Conservation (phyloP, 2,329 filamentous ascomycete genomes). For the Exophiala spinifera region DNA sequence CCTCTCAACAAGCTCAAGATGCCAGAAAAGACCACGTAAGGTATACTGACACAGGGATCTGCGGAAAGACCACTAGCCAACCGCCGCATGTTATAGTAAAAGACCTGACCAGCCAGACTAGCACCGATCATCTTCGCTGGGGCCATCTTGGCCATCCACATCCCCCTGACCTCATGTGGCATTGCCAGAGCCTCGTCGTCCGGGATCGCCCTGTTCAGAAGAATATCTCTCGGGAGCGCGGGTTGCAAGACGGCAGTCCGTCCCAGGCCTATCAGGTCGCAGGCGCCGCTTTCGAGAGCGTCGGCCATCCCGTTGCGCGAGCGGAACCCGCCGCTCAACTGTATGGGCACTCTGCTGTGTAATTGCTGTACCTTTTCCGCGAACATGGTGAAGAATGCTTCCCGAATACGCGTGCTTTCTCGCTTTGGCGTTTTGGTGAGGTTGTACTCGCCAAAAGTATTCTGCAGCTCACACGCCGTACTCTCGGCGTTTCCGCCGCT, state of each 20-base stretch:
- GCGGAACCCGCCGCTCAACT: slow-evolving; percentile 63
- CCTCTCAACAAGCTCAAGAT: background rate
- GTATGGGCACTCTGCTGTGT: slow-evolving; percentile 2
- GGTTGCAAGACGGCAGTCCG: slow-evolving; percentile 47
- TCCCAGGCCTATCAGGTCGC: slow-evolving; percentile 51
- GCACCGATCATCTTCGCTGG: slow-evolving; percentile 35
- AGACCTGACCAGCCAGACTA: slow-evolving; percentile 33
- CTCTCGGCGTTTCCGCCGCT: slow-evolving; percentile 53
- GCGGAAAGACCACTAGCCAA: slow-evolving; percentile 32
- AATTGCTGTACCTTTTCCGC: slow-evolving; percentile 6
- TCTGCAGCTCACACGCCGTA: slow-evolving; percentile 7
- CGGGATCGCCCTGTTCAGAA: slow-evolving; percentile 21
- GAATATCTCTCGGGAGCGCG: slow-evolving; percentile 34
- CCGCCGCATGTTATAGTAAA: slow-evolving; percentile 37
- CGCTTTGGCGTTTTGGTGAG: background rate
- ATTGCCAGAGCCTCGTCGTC: slow-evolving; percentile 30
- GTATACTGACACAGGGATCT: slow-evolving; percentile 33
- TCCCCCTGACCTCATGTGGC: slow-evolving; percentile 32
- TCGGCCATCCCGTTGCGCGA: slow-evolving; percentile 50
- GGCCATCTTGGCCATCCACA: slow-evolving; percentile 34
- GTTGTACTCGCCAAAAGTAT: slow-evolving; percentile 2
- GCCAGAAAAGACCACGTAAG: slow-evolving; percentile 8
- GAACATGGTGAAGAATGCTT: slow-evolving; percentile 9
- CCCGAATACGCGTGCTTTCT: slow-evolving; percentile 3
- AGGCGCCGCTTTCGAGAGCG: slow-evolving; percentile 46